Evolutionary conservation across 1,139 yeast species (phyloP).

Genomic region (Torulaspora pretoriensis): DNA sequence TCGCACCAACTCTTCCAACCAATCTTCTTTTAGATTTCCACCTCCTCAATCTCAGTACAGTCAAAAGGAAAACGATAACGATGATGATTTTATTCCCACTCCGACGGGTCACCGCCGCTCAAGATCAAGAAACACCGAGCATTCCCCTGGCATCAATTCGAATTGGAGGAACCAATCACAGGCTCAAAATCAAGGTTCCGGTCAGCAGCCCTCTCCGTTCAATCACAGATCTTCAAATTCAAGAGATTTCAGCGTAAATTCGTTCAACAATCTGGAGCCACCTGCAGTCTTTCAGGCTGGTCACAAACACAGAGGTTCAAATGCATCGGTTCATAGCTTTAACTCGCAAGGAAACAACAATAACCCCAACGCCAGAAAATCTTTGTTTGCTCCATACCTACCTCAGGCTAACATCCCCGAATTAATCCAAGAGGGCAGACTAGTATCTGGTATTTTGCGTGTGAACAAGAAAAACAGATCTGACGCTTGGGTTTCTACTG

Average conservation of each 20-base stretch:
- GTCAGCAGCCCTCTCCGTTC: constrained; percentile 29
- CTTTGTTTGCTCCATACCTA: constrained; percentile 90
- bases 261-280: constrained; percentile 44
- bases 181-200: constrained; percentile 15
- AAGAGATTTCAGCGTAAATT: constrained; percentile 29
- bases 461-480: constrained; percentile 95
- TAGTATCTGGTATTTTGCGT: constrained; percentile 87
- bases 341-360: constrained; percentile 21
- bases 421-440: constrained; percentile 79
- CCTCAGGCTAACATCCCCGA: constrained; percentile 93
- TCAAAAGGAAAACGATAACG: constrained; percentile 22
- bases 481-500: constrained; percentile 96
- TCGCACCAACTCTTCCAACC: constrained; percentile 31
- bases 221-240: constrained; percentile 35
- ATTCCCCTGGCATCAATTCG: constrained; percentile 51
- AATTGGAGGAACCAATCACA: constrained; percentile 56
- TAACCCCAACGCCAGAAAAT: constrained; percentile 52
- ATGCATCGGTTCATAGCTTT: constrained; percentile 40
- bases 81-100: constrained; percentile 33
- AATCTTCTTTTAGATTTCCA: constrained; percentile 26
- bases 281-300: constrained; percentile 68
- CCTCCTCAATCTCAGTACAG: constrained; percentile 13
- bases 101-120: constrained; percentile 39
- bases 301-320: constrained; percentile 70
- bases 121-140: constrained; percentile 38